These are phyloP conservation scores for Venturia effusa DNA, from an alignment of 2,329 filamentous ascomycete genomes.

Conservation along the genomic window DNA sequence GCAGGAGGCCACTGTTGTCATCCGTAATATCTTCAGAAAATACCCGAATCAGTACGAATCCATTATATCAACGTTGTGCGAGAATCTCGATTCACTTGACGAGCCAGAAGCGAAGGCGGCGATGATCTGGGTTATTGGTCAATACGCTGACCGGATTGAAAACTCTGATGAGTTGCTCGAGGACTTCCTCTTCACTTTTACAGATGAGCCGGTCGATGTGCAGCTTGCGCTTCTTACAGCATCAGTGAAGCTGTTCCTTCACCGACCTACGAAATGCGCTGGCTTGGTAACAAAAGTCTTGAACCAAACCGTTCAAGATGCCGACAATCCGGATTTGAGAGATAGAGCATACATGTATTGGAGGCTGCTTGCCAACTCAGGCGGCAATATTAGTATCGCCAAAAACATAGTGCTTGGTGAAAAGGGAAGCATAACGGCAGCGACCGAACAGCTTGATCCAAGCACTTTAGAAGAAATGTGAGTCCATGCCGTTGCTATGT, in stretches of 20 bases:
- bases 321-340: conserved; percentile 94
- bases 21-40: conserved; percentile 97
- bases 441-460: conserved; percentile 87
- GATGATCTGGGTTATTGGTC: conserved; percentile 98
- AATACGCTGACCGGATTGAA: conserved; percentile 95
- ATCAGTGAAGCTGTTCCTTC: conserved; percentile 96
- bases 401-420: conserved; percentile 92
- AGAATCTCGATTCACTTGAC: conserved; percentile 91
- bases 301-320: conserved; percentile 98
- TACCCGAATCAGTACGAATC: conserved; percentile 98
- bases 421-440: conserved; percentile 91
- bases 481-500: background rate
- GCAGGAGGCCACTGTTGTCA: conserved; percentile 96
- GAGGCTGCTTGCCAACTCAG: conserved; percentile 62
- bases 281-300: conserved; percentile 87
- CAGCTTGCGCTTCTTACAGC: conserved; percentile 90
- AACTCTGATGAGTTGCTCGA: conserved; percentile 90
- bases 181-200: conserved; percentile 88
- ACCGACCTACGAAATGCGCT: conserved; percentile 87
- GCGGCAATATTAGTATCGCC: conserved; percentile 51
- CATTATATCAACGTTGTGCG: conserved; percentile 90
- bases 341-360: conserved; percentile 99
- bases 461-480: conserved; percentile 83
- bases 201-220: conserved; percentile 90
- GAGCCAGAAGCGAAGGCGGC: conserved; percentile 97